Evolutionary conservation across 139 green algal genomes (phyloP), one percentile per base, ranked within the genome.

Genomic region (Trebouxia sp.): DNA sequence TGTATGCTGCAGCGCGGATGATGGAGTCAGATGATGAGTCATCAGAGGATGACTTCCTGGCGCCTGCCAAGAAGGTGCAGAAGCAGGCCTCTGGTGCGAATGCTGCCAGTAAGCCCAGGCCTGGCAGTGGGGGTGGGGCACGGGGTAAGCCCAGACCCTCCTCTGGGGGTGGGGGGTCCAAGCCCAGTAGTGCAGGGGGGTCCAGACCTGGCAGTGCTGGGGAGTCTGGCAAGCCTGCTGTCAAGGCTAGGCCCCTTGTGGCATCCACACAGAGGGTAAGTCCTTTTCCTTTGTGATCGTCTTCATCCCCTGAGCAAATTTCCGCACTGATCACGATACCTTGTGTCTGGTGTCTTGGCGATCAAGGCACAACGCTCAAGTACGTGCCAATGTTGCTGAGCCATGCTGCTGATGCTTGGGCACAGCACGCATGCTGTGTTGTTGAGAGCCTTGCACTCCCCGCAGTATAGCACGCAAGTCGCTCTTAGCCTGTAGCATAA

Each of bases 61-160:
- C 62, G 37, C 62, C 62, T 72, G 32, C 62, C 62, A 72, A 45
- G 35, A 72, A 72, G 30, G 62, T 45, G 12, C 62, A 72, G 62
- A 72, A 72, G 62, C 62, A 72, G 62, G 62, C 32, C 9, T 72
- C 62, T 28, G 62, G 55, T 14, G 37, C 55, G 17, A 66, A n/a
- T 39, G 55, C 55, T 12, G n/a, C 32, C 32, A 30, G 35, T 35
- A 72, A 72, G 17, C 32, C 62, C 32, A 43, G 62, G 35, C 62
- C 62, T 45, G 37, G n/a, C 11, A 42, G 10, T 43, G 62, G 32
- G 43, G 32, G 37, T 12, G 32, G 35, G n/a, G n/a, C n/a, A n/a
- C n/a, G n/a, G n/a, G n/a, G n/a, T n/a, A n/a, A n/a, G n/a, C n/a
- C n/a, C n/a, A n/a, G n/a, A n/a, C n/a, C n/a, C n/a, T n/a, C n/a